Conservation (phyloP, 148 eudicot species). For the Pouteria glomerata region DNA sequence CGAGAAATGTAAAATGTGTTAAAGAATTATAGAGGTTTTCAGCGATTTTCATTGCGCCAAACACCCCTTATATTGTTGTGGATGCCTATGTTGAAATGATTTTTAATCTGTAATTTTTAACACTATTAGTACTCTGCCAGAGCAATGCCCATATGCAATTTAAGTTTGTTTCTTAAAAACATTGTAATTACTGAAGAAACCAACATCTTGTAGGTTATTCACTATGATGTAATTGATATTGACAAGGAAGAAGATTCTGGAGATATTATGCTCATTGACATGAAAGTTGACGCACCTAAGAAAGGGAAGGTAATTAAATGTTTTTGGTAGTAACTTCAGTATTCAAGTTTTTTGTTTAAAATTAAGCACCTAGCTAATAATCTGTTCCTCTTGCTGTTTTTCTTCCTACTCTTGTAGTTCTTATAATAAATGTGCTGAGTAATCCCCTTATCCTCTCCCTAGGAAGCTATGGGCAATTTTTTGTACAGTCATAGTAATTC, state of each 20-base stretch:
- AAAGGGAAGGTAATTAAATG: constrained; percentile 56
- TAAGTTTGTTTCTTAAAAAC: constrained; percentile 32
- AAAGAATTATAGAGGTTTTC: too few species aligned
- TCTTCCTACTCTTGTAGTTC: background rate
- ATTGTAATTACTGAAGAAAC: constrained; percentile 38
- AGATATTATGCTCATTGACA: constrained; percentile 37
- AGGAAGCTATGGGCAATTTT: constrained; percentile 32
- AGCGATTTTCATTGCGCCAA: too few species aligned
- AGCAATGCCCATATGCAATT: constrained; percentile 29
- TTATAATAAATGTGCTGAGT: background rate
- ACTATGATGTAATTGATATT: constrained; percentile 49
- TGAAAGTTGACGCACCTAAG: constrained; percentile 23
- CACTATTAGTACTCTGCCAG: constrained; percentile 36
- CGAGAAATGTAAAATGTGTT: too few species aligned
- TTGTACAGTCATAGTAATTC: constrained; percentile 7
- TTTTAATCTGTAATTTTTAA: background rate
- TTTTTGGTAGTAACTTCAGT: background rate
- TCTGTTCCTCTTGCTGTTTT: background rate
- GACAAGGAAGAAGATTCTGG: constrained; percentile 52
- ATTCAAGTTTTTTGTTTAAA: background rate
- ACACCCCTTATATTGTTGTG: too few species aligned
- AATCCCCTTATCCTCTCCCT: background rate
- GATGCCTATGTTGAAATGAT: too few species aligned
- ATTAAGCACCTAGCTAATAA: background rate
- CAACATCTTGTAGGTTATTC: constrained; percentile 31